phyloP scores from a whole-genome alignment of 352 stramenopile species.

The Saprolegnia diclina region DNA sequence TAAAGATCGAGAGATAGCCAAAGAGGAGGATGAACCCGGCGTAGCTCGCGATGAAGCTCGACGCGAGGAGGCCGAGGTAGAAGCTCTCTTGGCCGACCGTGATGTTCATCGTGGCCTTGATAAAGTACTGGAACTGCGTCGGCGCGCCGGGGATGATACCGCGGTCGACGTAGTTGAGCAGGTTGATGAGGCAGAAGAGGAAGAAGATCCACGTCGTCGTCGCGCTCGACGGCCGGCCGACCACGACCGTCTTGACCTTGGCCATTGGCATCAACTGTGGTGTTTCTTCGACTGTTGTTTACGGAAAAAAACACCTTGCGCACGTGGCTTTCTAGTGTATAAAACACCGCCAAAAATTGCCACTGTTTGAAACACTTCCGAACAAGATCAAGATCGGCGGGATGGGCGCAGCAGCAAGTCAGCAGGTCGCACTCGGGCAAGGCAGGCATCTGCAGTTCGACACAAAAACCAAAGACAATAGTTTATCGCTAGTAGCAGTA shows the following conservation, averaged over 20 bases:
- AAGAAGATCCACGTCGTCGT: conserved; percentile 47
- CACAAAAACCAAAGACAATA: too few species aligned
- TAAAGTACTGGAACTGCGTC: conserved; percentile 90
- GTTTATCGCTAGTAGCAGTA: too few species aligned
- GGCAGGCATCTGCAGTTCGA: too few species aligned
- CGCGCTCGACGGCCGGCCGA: neutral
- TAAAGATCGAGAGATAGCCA: conserved; percentile 84
- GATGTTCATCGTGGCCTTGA: conserved; percentile 63
- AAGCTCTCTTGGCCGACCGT: conserved; percentile 42
- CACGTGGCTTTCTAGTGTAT: neutral
- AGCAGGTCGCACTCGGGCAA: too few species aligned
- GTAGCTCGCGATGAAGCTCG: conserved; percentile 92
- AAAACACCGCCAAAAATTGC: neutral
- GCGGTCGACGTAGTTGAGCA: conserved; percentile 93
- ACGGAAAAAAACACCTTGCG: too few species aligned
- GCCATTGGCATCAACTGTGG: neutral
- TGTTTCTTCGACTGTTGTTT: neutral
- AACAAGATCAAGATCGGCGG: too few species aligned
- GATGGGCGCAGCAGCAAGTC: too few species aligned
- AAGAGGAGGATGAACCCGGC: conserved; percentile 87
- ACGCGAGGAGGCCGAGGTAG: conserved; percentile 85
- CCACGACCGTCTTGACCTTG: neutral
- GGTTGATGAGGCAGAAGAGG: conserved; percentile 84
- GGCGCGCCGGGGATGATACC: conserved; percentile 92
- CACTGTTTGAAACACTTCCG: too few species aligned